Base-by-base conservation (phyloP, 192 early-diverging fungal species). In the Gigaspora rosea region DNA sequence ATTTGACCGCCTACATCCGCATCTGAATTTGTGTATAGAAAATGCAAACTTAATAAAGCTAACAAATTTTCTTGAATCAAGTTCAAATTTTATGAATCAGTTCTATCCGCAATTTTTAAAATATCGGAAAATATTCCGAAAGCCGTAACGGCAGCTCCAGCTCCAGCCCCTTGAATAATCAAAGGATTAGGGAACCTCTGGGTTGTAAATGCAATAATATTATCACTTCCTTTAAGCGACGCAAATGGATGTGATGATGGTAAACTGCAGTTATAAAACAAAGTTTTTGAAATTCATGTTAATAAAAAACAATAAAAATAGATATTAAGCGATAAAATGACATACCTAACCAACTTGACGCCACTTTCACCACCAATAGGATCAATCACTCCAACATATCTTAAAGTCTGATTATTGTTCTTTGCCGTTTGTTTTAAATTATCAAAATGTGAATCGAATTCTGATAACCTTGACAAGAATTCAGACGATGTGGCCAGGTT, bases 61-160 rank as follows among this genome's bases (percentile, higher is more conserved):
- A 27, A 27, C 27, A 27, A 27, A 27, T 27, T 58, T 22, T 58
- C 16, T 58, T 58, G 18, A 58, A 41, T 1, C 3, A 41, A 6
- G 41, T 41, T 41, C 3, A 56, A 56, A 56, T 56, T 18, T 52
- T 52, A 56, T 56, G 12, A 56, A 15, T 56, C 18, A 56, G 12
- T 36, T 73, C 91, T 90, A 77, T 92, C 93, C 48, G 86, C 85
- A 61, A 97, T 92, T 88, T 95, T 96, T 71, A 99, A 85, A 36
- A 97, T 76, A 82, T 99, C 97, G 18, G 92, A 90, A 81, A 95
- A 96, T 80, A 99, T 96, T 47, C 98, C 98, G 88, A 96, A 98
- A 6, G 98, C 95, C 50, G 98, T 99, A 69, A 99, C 98, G 22
- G 92, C 96, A 35, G 93, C 95, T 11, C 98, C 98, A 32, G 98